Base-by-base conservation (phyloP, 1,139 yeast species). In the Scheffersomyces titani region DNA sequence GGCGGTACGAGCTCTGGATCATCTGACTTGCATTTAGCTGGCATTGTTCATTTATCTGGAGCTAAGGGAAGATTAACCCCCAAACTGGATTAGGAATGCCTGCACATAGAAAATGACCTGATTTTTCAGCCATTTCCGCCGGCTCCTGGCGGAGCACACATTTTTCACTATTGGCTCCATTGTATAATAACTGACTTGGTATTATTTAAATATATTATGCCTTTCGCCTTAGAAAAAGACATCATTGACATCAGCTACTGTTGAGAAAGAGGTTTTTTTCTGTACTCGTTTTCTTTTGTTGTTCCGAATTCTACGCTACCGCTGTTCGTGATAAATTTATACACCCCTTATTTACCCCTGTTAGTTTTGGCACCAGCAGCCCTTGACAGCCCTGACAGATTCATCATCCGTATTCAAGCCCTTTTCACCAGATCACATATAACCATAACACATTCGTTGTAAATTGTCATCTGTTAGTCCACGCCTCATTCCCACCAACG, bases 31-130 rank as follows among this genome's bases (percentile, higher is more conserved):
- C 30, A 24, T 24, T 2, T 24, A n/a, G n/a, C 30, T 24, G 7
- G 30, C 9, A 24, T 6, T 24, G 30, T 9, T 11, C 40, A 7
- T 30, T 11, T 16, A 30, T 11, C 13, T 30, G 40, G 40, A 30
- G 40, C 16, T 30, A 30, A 3, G 40, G 40, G 4, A 7, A 7
- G 11, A 30, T 22, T 30, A 30, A 2, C 40, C 13, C 40, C 40
- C 16, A 3, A 30, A 9, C 16, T 9, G 40, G 40, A 11, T 30
- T 30, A 16, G 40, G 16, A 30, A 30, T 44, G 16, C 59, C 60
- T 59, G 60, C 61, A 60, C 51, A 54, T 48, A 49, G 52, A 57
- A 55, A 56, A 57, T 59, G 59, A 55, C 59, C 61, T 59, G 61
- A 59, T 59, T 57, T 59, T 59, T 51, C 47, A 19, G 49, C 24